phyloP scores from a whole-genome alignment of 176 grass and related monocot species.

The Oryza australiensis region DNA sequence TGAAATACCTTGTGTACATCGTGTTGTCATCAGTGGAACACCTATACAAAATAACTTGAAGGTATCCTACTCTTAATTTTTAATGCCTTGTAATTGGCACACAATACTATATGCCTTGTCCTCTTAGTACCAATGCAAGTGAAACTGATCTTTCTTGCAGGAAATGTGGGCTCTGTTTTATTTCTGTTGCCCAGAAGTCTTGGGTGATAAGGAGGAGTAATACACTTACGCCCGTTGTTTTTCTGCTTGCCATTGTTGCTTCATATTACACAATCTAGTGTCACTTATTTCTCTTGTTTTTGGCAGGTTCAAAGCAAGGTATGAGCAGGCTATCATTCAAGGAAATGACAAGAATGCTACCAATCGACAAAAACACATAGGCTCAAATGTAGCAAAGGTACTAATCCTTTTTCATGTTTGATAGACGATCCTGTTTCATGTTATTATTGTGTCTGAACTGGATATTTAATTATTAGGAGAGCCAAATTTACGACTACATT shows the following conservation, averaged over 20 bases:
- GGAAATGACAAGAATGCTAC: slow-evolving; percentile 95
- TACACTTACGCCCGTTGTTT: slow-evolving; percentile 26
- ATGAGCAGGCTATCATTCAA: slow-evolving; percentile 68
- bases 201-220: slow-evolving; percentile 84
- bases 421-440: not conserved
- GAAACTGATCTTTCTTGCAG: slow-evolving; percentile 44
- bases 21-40: slow-evolving; percentile 83
- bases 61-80: slow-evolving; percentile 39
- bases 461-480: slow-evolving; percentile 8
- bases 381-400: slow-evolving; percentile 80
- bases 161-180: slow-evolving; percentile 90
- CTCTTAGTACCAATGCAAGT: slow-evolving; percentile 1
- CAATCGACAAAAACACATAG: slow-evolving; percentile 62
- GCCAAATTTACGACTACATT: slow-evolving; percentile 1
- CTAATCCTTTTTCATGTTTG: slow-evolving; percentile 10
- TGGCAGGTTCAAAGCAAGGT: slow-evolving; percentile 67
- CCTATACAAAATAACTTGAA: slow-evolving; percentile 91
- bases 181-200: slow-evolving; percentile 81
- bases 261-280: slow-evolving; percentile 24
- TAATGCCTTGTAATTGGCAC: slow-evolving; percentile 5
- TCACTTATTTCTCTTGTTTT: slow-evolving; percentile 34
- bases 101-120: not conserved
- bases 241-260: slow-evolving; percentile 11
- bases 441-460: slow-evolving; percentile 1
- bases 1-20: slow-evolving; percentile 76